Conservation (phyloP, 2,329 filamentous ascomycete species). For the Fusarium incarnatum region DNA sequence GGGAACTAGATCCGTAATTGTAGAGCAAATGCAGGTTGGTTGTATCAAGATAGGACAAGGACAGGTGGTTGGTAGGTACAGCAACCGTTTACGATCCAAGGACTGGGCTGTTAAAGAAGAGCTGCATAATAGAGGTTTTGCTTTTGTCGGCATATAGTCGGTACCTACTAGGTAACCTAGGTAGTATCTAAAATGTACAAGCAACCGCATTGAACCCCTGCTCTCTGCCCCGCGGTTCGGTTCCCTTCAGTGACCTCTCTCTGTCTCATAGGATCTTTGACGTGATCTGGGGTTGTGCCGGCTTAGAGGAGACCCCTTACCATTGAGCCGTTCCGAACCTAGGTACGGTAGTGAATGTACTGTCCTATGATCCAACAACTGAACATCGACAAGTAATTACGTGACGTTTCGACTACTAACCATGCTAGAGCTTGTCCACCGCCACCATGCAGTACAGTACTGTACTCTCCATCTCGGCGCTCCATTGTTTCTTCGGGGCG, state of each 20-base stretch:
- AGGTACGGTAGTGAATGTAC: neutral
- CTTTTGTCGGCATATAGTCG: neutral
- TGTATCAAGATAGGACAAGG: neutral
- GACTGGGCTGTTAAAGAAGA: neutral
- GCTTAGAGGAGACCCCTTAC: constrained; percentile 27
- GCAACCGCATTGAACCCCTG: constrained; percentile 19
- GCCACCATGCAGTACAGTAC: constrained; percentile 22
- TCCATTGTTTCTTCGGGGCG: constrained; percentile 18
- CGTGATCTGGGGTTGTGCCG: constrained; percentile 18
- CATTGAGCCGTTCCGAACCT: constrained; percentile 26
- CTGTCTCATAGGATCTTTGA: neutral
- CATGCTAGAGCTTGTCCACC: constrained; percentile 19
- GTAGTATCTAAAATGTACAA: neutral
- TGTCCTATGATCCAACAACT: neutral
- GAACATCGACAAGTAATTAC: constrained; percentile 25
- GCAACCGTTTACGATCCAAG: neutral
- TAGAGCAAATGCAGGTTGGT: constrained; percentile 4
- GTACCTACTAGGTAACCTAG: neutral
- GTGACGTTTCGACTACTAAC: constrained; percentile 39
- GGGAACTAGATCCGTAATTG: constrained; percentile 19
- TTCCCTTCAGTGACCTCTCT: neutral
- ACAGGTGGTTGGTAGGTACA: neutral
- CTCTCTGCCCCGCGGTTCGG: constrained; percentile 24
- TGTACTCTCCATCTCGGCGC: constrained; percentile 29
- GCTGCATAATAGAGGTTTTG: neutral